phyloP scores from a whole-genome alignment of 148 eudicot species.

The Vaccinium macrocarpon region DNA sequence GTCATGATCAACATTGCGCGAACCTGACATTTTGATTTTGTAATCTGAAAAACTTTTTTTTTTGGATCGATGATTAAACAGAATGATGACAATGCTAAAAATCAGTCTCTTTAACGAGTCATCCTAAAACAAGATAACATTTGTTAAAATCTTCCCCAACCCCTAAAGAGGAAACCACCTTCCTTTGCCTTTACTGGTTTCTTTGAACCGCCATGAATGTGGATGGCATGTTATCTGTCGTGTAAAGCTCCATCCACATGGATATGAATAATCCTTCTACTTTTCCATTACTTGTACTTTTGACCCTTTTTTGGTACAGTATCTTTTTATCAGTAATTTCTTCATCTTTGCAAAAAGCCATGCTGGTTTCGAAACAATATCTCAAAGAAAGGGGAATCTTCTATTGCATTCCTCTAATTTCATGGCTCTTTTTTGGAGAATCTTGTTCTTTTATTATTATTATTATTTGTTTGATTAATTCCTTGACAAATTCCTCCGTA shows the following conservation, averaged over 20 bases:
- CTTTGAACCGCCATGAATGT: conserved; percentile 1
- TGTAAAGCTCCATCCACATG: conserved; percentile 1
- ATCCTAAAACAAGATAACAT: conserved; percentile 8
- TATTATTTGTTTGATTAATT: neutral
- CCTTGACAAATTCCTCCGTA: neutral
- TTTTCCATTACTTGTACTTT: neutral
- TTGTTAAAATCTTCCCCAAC: neutral
- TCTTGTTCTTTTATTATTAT: too few relatives aligned
- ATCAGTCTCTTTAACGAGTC: neutral
- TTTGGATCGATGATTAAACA: neutral
- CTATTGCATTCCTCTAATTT: neutral
- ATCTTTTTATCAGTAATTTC: neutral
- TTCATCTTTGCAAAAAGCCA: neutral
- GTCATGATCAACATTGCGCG: neutral
- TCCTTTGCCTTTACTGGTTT: neutral
- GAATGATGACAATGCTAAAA: neutral
- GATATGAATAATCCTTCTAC: neutral
- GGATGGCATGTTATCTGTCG: conserved; percentile 9
- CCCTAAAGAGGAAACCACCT: neutral
- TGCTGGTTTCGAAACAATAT: neutral
- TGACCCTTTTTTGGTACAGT: neutral
- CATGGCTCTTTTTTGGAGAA: neutral
- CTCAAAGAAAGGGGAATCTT: neutral
- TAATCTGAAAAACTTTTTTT: neutral
- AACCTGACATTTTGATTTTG: neutral